Evolutionary conservation across 192 early-diverging fungal species (phyloP), one percentile per base, ranked within the genome.

Genomic region (Chytriomyces hyalinus): DNA sequence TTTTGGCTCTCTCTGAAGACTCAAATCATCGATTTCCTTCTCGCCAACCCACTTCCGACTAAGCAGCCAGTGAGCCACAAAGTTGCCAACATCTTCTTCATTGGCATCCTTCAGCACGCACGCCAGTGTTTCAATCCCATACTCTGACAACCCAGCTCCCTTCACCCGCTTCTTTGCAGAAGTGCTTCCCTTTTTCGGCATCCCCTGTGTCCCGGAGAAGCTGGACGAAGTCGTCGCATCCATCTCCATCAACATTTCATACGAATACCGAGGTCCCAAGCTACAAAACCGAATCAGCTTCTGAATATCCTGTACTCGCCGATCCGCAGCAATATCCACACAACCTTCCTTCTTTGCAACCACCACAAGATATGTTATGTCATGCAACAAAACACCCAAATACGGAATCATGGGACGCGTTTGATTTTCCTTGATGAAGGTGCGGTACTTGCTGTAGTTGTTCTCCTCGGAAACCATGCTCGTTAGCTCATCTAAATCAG

Each of bases 1-100:
- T 67, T 65, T 64, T 1, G 92, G 90, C 72, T 94, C 93, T 4
- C 93, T 80, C 26, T 82, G 67, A 28, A 82, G 72, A 61, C 90
- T 92, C 45, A 94, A 67, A 73, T 92, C 92, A 73, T 94, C 93
- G 17, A 94, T 87, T 73, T 90, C 92, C 57, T 90, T 90, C 80
- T 94, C 91, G 11, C 85, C 87, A 6, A 90, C 86, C 92, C 91
- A 93, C 0, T 86, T 81, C n/a, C 93, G 80, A 22, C 88, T 90
- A 60, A 94, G 78, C 6, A 94, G 76, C 82, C 93, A 94, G 46
- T 94, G 93, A 2, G 83, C 67, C 47, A 92, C 89, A 75, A 93
- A 89, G 22, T 82, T 73, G 8, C 86, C 85, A 11, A 92, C 76
- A 6, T 83, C 85, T 10, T 92, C 90, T 15, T 88, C 86, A 15